Base-by-base conservation (phyloP, 495 filamentous ascomycete genomes). In the Daldinia concentrica region DNA sequence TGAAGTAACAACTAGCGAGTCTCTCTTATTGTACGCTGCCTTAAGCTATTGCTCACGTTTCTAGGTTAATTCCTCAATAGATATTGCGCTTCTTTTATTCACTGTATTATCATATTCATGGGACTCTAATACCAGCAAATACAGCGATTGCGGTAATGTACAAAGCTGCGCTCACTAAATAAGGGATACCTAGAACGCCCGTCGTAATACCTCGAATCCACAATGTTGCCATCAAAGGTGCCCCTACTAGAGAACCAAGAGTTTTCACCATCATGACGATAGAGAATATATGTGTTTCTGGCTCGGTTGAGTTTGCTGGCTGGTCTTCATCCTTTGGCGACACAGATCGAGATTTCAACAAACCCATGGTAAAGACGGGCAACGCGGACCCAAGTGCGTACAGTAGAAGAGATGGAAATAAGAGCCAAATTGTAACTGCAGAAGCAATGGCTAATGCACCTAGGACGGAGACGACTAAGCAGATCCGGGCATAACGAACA, bases 261-360 rank as follows among this genome's bases (percentile, higher is more conserved):
- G 80, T 80, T 66, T 79, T 78, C 1, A 82, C 77, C 71, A 84
- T 74, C 82, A 84, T 84, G 15, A 82, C 80, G 34, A 83, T 79
- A 19, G 82, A 82, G 60, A 83, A 82, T 19, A 84, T 70, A 45
- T 80, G 80, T 19, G 72, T 74, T 64, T 78, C 68, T 27, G 77
- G 68, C 29, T 73, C 64, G 12, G 57, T 41, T 12, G 50, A 37
- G 7, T 54, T 71, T n/a, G 58, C 24, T 14, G 36, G 32, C n/a
- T 29, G 34, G 7, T 78, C 69, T 1, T 43, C 41, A n/a, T 57
- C 24, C 15, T 54, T 65, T 12, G 74, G 76, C 17, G 71, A 69
- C 29, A 82, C 69, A 7, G 75, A 62, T 4, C 74, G 74, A 15
- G 82, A 81, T 39, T 79, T 78, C 24, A 82, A 68, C 52, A 84